Percentiles rank a stretch among this genome's conserved stretches.
These are phyloP conservation scores for Cystofilobasidium capitatum DNA, from an alignment of 768 basidiomycete species.

Conservation along the genomic window DNA sequence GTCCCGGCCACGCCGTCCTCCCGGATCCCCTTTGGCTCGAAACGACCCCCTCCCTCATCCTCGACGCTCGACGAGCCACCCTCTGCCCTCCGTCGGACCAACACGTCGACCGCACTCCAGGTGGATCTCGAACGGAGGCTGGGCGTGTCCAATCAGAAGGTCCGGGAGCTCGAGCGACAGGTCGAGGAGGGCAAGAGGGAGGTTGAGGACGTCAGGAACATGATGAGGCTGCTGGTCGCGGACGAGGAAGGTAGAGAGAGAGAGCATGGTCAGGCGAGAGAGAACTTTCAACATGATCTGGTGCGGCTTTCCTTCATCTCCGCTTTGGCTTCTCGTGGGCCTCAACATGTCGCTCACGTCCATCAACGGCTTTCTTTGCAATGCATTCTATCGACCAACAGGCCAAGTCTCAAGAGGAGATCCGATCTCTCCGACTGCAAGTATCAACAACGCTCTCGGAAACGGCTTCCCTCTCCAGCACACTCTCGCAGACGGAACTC, in stretches of 20 bases:
- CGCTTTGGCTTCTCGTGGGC: neutral
- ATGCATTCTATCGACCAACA: too few species aligned
- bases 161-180: slow-evolving; percentile 10
- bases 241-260: slow-evolving; percentile 14
- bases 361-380: neutral
- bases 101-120: slow-evolving; percentile 6
- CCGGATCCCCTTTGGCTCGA: slow-evolving; percentile 18
- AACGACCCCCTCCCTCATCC: neutral
- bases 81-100: slow-evolving; percentile 9
- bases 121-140: slow-evolving; percentile 24
- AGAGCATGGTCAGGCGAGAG: neutral
- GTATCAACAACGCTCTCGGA: slow-evolving; percentile 1
- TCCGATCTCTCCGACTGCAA: slow-evolving; percentile 5
- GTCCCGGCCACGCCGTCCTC: slow-evolving; percentile 15
- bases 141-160: slow-evolving; percentile 6
- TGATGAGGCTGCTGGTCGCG: slow-evolving; percentile 20
- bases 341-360: neutral
- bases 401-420: neutral
- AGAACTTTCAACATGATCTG: slow-evolving; percentile 2
- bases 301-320: neutral
- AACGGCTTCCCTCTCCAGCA: neutral
- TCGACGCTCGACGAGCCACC: slow-evolving; percentile 7
- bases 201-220: slow-evolving; percentile 8
- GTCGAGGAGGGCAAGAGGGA: slow-evolving; percentile 10
- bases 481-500: slow-evolving; percentile 6